Percentiles rank a stretch among this genome's conserved stretches.
phyloP scores from a whole-genome alignment of 768 basidiomycete species.

The Amanita molliuscula region DNA sequence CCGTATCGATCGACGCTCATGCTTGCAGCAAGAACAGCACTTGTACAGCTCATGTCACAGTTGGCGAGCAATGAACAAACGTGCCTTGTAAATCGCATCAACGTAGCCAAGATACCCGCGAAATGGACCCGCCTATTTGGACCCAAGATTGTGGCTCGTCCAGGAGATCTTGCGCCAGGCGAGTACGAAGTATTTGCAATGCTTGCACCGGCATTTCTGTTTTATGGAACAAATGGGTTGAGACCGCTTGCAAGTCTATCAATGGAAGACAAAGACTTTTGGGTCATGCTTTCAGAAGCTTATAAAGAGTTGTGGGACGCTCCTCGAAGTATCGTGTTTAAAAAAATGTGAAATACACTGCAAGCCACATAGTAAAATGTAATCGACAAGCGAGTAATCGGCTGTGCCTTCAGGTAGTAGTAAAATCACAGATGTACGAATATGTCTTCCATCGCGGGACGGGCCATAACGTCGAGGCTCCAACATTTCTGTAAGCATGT shows the following conservation, averaged over 20 bases:
- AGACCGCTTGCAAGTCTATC: background rate
- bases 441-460: background rate
- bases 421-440: background rate
- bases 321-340: background rate
- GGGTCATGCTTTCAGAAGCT: slow-evolving; percentile 2
- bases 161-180: slow-evolving; percentile 1
- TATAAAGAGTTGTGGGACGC: slow-evolving; percentile 5
- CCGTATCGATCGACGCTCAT: slow-evolving; percentile 5
- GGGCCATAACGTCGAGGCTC: background rate
- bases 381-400: background rate
- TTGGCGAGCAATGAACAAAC: background rate
- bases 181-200: slow-evolving; percentile 5
- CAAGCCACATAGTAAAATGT: background rate
- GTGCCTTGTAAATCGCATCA: background rate
- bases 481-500: background rate
- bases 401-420: background rate
- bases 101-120: background rate
- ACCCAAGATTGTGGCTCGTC: slow-evolving; percentile 1
- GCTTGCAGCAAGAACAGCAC: slow-evolving; percentile 1
- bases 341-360: background rate
- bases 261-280: slow-evolving; percentile 1
- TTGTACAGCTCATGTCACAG: background rate
- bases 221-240: background rate
- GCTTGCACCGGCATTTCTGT: background rate
- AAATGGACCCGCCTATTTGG: slow-evolving; percentile 5